These are phyloP conservation scores for Coffea eugenioides DNA, from an alignment of 257 asterid genomes.

Conservation along the genomic window DNA sequence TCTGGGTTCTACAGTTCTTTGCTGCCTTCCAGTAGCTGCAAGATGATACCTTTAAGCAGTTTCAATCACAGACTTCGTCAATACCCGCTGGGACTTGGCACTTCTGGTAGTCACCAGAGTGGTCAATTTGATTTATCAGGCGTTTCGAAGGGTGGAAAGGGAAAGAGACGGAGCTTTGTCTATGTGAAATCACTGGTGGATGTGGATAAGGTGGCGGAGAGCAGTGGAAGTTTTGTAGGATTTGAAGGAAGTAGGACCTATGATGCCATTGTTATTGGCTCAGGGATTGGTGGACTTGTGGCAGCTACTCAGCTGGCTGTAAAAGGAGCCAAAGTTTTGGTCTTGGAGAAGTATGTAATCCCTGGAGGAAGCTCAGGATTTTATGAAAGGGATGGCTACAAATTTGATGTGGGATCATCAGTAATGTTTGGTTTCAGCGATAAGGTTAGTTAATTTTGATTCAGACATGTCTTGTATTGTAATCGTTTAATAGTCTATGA, in stretches of 20 bases:
- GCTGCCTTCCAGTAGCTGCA: constrained; percentile 31
- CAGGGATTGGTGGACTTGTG: constrained; percentile 95
- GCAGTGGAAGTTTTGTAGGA: constrained; percentile 21
- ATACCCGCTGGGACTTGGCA: constrained; percentile 24
- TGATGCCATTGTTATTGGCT: constrained; percentile 91
- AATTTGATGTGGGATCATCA: constrained; percentile 94
- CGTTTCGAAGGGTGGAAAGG: constrained; percentile 25
- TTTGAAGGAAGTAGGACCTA: constrained; percentile 34
- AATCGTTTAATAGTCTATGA: not conserved
- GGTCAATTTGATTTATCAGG: constrained; percentile 14
- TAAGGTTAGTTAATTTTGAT: constrained; percentile 57
- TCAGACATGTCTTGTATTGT: not conserved
- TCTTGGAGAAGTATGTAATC: constrained; percentile 88
- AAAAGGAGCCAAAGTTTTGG: constrained; percentile 88
- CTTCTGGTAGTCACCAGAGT: constrained; percentile 17
- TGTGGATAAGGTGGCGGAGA: constrained; percentile 38
- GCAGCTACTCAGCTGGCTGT: constrained; percentile 96
- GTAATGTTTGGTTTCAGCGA: constrained; percentile 99
- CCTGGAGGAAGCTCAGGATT: constrained; percentile 99
- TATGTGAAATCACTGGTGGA: constrained; percentile 47
- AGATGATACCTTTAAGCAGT: constrained; percentile 23
- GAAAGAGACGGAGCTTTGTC: constrained; percentile 27
- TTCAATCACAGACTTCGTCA: constrained; percentile 29
- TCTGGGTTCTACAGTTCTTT: constrained; percentile 30
- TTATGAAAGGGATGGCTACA: constrained; percentile 83